Percentiles rank a stretch among this genome's conserved stretches.
Conservation (phyloP, 164 flowering plant genomes). For the Tetracentron sinense region DNA sequence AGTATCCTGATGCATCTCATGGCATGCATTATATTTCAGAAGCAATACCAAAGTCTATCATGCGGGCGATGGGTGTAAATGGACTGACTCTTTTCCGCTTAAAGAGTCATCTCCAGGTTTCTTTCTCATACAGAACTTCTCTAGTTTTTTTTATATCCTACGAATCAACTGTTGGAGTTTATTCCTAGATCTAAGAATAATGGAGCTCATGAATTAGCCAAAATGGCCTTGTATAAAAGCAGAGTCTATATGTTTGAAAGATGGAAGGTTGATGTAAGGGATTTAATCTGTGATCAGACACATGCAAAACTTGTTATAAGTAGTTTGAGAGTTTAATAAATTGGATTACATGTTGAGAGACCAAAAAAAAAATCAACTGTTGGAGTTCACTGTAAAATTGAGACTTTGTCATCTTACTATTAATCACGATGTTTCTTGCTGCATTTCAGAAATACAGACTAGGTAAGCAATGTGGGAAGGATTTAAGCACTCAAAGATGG, state of each 20-base stretch:
- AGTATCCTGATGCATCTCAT: conserved; percentile 6
- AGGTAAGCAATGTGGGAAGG: conserved; percentile 71
- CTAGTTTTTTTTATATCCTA: background rate
- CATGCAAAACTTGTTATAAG: no score
- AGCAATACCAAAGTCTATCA: conserved; percentile 78
- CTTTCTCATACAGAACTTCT: background rate
- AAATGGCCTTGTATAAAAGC: no score
- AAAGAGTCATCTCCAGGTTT: conserved; percentile 88
- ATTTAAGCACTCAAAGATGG: conserved; percentile 54
- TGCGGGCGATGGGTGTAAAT: conserved; percentile 78
- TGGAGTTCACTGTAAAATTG: background rate
- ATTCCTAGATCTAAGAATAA: no score
- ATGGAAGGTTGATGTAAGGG: no score
- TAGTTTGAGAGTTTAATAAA: no score
- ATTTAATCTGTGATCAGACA: no score
- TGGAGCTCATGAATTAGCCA: no score
- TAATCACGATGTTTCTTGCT: conserved; percentile 14
- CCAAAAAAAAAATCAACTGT: no score
- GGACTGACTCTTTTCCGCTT: conserved; percentile 77
- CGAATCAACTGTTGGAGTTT: background rate
- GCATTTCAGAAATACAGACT: conserved; percentile 63
- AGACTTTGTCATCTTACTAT: background rate
- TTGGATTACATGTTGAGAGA: no score
- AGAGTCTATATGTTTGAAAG: no score
- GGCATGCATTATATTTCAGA: conserved; percentile 35